Percentiles rank a stretch among this genome's conserved stretches.
Evolutionary conservation across 768 basidiomycete species (phyloP).

Genomic region (Steccherinum ochraceum): DNA sequence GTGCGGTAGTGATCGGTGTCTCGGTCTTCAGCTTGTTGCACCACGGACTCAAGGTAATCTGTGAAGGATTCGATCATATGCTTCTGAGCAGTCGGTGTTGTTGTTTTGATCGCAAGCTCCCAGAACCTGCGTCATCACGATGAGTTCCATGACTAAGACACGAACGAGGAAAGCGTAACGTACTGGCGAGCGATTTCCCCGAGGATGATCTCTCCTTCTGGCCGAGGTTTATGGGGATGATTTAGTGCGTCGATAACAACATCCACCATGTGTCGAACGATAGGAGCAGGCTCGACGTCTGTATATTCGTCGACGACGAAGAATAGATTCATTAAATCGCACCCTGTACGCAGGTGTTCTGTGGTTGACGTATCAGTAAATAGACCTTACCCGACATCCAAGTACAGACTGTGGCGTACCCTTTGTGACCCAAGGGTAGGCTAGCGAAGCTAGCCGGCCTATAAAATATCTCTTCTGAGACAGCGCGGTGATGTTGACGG

Average conservation of each 20-base stretch:
- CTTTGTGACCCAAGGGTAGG: not conserved
- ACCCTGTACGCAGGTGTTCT: slow-evolving; percentile 1
- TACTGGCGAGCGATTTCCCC: slow-evolving; percentile 19
- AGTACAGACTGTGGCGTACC: not conserved
- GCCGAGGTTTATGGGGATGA: slow-evolving; percentile 18
- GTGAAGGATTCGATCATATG: slow-evolving; percentile 18
- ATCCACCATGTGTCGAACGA: slow-evolving; percentile 11
- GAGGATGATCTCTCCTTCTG: slow-evolving; percentile 14
- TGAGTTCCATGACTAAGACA: not conserved
- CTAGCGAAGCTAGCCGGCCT: not conserved
- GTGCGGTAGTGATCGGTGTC: slow-evolving; percentile 9
- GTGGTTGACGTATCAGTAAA: not conserved
- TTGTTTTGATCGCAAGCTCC: slow-evolving; percentile 2
- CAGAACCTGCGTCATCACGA: slow-evolving; percentile 7
- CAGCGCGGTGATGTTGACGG: not conserved
- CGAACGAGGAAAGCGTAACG: not conserved
- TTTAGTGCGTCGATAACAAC: slow-evolving; percentile 17
- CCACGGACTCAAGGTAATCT: slow-evolving; percentile 18
- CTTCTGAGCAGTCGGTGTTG: slow-evolving; percentile 7
- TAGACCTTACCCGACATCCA: not conserved
- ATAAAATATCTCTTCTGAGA: not conserved
- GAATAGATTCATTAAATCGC: slow-evolving; percentile 6
- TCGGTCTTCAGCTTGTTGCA: slow-evolving; percentile 20
- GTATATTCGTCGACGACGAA: slow-evolving; percentile 23
- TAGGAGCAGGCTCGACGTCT: slow-evolving; percentile 8